phyloP scores from a whole-genome alignment of 768 basidiomycete genomes.

The Baorangia bicolor region DNA sequence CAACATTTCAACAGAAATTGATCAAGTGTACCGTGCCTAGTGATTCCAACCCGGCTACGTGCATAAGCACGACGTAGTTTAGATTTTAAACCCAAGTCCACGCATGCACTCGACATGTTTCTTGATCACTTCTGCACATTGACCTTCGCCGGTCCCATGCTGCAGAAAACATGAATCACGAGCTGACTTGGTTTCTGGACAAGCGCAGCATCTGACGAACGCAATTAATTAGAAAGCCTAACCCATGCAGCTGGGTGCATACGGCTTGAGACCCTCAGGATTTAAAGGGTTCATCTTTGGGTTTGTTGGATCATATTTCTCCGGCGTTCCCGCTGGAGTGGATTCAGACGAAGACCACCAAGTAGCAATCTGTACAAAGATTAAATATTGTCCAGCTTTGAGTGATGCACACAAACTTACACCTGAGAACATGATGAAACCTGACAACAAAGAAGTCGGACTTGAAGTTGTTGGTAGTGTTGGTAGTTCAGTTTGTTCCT shows the following conservation, averaged over 20 bases:
- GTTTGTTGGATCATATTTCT: constrained; percentile 68
- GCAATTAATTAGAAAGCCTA: not conserved
- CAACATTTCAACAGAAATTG: not conserved
- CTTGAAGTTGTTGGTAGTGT: not conserved
- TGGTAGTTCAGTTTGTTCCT: no score
- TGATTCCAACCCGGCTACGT: not conserved
- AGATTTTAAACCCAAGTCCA: constrained; percentile 83
- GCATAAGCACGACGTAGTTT: constrained; percentile 6
- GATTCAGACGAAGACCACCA: constrained; percentile 51
- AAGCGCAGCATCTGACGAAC: constrained; percentile 83
- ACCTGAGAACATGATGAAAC: constrained; percentile 42
- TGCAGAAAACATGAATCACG: constrained; percentile 94
- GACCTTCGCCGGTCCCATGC: constrained; percentile 61
- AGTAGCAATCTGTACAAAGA: constrained; percentile 42
- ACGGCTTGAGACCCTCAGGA: constrained; percentile 96
- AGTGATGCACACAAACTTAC: constrained; percentile 23
- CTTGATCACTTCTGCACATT: constrained; percentile 78
- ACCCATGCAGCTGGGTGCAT: constrained; percentile 29
- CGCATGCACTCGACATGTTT: constrained; percentile 91
- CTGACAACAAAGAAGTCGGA: not conserved
- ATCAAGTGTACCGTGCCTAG: not conserved
- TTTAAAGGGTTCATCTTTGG: constrained; percentile 87
- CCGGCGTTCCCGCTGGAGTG: constrained; percentile 30
- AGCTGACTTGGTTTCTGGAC: constrained; percentile 88
- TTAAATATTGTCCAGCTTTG: not conserved